Percentiles rank a stretch among this genome's conserved stretches.
phyloP scores from a whole-genome alignment of 148 eudicot genomes.

The Fallopia convolvulus region DNA sequence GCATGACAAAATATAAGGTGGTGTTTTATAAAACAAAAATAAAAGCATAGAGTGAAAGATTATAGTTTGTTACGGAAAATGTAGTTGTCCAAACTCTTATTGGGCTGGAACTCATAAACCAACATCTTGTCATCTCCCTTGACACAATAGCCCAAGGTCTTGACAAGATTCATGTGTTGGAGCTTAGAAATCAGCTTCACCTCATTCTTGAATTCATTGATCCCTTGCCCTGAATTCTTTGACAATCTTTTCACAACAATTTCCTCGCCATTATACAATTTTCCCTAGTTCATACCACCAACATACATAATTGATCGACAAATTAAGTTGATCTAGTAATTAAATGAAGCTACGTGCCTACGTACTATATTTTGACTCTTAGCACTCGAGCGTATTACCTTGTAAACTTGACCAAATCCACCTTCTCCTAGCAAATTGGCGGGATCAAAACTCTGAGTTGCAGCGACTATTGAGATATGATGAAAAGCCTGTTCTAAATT shows the following conservation, averaged over 20 bases:
- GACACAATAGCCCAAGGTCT: not conserved
- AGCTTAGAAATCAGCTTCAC: slow-evolving; percentile 6
- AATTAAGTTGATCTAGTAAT: too few species aligned
- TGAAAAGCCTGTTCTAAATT: not conserved
- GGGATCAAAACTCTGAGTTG: not conserved
- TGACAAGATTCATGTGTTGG: not conserved
- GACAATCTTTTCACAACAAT: not conserved
- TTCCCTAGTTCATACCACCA: not conserved
- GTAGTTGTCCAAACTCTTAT: slow-evolving; percentile 7
- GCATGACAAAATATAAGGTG: too few species aligned
- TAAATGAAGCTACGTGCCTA: too few species aligned
- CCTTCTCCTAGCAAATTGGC: not conserved
- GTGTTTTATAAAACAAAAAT: not conserved
- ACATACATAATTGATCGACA: not conserved
- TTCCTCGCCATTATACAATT: not conserved
- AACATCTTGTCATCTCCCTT: slow-evolving; percentile 11
- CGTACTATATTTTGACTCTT: too few species aligned
- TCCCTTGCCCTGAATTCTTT: slow-evolving; percentile 10
- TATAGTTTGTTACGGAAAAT: not conserved
- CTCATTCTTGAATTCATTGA: slow-evolving; percentile 9
- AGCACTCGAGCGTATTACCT: not conserved
- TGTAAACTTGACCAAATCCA: slow-evolving; percentile 11
- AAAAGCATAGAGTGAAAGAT: not conserved
- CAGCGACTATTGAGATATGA: not conserved
- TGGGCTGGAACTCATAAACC: slow-evolving; percentile 1